These are phyloP conservation scores for Trichosporon coremiiforme DNA, from an alignment of 1,284 basidiomycete species.

Conservation along the genomic window DNA sequence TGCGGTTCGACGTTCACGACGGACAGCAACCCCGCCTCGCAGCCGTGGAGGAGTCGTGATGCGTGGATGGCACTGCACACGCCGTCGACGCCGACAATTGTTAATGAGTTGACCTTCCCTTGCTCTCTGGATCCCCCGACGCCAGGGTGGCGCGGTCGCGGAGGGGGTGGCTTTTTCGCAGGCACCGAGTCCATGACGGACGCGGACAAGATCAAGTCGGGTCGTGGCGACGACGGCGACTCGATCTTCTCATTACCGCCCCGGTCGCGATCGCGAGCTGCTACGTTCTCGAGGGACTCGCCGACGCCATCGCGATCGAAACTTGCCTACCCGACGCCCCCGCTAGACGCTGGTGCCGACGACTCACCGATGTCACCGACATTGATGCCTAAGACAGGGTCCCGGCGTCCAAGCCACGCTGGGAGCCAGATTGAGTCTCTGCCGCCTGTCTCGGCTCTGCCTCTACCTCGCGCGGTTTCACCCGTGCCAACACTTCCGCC, in stretches of 20 bases:
- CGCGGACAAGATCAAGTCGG: slow-evolving; percentile 18
- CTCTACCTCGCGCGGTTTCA: background rate
- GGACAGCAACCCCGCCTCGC: slow-evolving; percentile 24
- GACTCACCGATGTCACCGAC: slow-evolving; percentile 13
- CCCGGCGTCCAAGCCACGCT: slow-evolving; percentile 8
- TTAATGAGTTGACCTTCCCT: slow-evolving; percentile 25
- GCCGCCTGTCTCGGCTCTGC: background rate
- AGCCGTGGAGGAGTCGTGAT: slow-evolving; percentile 47
- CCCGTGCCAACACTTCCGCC: slow-evolving; percentile 2
- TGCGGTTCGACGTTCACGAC: slow-evolving; percentile 16
- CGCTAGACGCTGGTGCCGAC: background rate
- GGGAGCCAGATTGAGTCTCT: background rate
- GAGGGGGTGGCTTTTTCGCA: slow-evolving; percentile 30
- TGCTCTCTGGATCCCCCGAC: slow-evolving; percentile 21
- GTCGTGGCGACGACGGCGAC: slow-evolving; percentile 9
- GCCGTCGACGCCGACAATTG: slow-evolving; percentile 12
- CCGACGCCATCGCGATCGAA: slow-evolving; percentile 4
- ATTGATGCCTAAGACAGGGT: slow-evolving; percentile 13
- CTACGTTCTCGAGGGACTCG: background rate
- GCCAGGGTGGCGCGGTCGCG: slow-evolving; percentile 31
- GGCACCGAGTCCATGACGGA: slow-evolving; percentile 21
- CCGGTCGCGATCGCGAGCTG: slow-evolving; percentile 11
- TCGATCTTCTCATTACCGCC: slow-evolving; percentile 15
- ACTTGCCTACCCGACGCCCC: slow-evolving; percentile 7
- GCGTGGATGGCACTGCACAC: slow-evolving; percentile 43